phyloP scores from a whole-genome alignment of 148 eudicot species.

The Cornus suecica region DNA sequence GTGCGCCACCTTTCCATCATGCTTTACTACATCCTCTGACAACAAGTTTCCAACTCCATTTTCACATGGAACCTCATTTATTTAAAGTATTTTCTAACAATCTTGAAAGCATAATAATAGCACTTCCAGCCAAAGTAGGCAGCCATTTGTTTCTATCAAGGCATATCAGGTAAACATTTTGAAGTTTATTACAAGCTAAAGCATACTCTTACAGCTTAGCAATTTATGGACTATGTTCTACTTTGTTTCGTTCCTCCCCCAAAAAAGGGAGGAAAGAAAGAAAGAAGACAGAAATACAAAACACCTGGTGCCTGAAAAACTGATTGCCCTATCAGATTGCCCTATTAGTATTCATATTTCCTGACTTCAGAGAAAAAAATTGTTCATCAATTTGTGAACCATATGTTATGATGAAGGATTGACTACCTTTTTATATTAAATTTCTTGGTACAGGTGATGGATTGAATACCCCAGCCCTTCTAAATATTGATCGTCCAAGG shows the following conservation, averaged over 20 bases:
- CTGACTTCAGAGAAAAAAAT: neutral
- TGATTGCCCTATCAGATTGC: neutral
- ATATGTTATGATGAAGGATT: neutral
- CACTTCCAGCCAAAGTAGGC: neutral
- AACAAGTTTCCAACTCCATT: neutral
- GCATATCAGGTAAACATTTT: neutral
- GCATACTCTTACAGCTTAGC: neutral
- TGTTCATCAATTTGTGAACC: neutral
- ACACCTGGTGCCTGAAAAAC: neutral
- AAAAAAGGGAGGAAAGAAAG: too few species aligned
- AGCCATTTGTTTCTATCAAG: neutral
- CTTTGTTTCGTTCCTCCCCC: neutral
- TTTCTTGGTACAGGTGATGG: slow-evolving; percentile 16
- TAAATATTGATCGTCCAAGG: slow-evolving; percentile 24
- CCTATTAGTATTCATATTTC: neutral
- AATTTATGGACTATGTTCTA: neutral
- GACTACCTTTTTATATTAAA: neutral
- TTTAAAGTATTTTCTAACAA: neutral
- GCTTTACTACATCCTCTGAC: neutral
- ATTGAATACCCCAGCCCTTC: slow-evolving; percentile 12
- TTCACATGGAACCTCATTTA: neutral
- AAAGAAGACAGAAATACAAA: neutral
- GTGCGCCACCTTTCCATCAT: neutral
- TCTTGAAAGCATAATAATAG: neutral
- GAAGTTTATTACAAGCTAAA: neutral